Conservation (phyloP, 345 rosid genomes). For the Lepidium sativum region DNA sequence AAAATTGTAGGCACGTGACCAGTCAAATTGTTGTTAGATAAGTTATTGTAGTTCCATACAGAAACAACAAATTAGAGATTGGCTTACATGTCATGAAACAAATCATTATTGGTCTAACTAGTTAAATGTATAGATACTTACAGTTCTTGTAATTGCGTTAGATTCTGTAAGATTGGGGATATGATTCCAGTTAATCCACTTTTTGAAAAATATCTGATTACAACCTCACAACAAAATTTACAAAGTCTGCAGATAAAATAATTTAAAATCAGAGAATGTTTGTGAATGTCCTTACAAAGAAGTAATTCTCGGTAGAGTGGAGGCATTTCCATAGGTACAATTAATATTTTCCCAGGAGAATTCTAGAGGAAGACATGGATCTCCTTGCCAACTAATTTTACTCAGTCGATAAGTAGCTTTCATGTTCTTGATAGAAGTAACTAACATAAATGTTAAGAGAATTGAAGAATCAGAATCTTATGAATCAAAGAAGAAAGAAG, state of each 20-base stretch:
- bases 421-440: slow-evolving; percentile 30
- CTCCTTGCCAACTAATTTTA: slow-evolving; percentile 41
- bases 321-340: slow-evolving; percentile 14
- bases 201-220: slow-evolving; percentile 24
- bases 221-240: no score
- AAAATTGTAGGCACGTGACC: slow-evolving; percentile 35
- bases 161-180: slow-evolving; percentile 9
- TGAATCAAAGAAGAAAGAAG: not conserved
- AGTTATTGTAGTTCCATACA: not conserved
- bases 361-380: slow-evolving; percentile 32
- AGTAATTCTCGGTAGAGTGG: slow-evolving; percentile 25
- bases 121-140: slow-evolving; percentile 16
- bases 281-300: slow-evolving; percentile 36
- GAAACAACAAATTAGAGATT: not conserved
- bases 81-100: not conserved
- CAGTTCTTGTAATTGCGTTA: slow-evolving; percentile 28
- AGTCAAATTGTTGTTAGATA: no score
- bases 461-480: not conserved
- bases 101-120: not conserved
- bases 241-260: no score
- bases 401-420: slow-evolving; percentile 29
- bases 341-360: slow-evolving; percentile 30
- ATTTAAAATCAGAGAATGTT: not conserved
- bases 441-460: not conserved
- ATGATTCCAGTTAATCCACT: slow-evolving; percentile 31